phyloP scores from a whole-genome alignment of 192 early-diverging fungal species.

The Backusella mclennaniae region DNA sequence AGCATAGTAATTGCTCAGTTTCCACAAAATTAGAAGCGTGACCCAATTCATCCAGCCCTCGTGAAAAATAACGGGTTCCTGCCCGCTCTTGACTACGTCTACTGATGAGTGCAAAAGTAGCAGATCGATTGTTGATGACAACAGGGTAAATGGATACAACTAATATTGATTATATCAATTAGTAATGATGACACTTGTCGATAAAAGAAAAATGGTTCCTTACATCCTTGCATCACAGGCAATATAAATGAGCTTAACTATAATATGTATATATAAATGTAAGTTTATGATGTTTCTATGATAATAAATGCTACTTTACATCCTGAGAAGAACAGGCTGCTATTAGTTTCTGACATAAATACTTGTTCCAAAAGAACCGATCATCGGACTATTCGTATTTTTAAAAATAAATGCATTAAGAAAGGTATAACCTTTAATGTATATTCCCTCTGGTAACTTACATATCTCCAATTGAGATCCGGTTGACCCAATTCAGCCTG shows the following conservation, averaged over 20 bases:
- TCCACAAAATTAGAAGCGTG: conserved; percentile 97
- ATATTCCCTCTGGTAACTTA: background rate
- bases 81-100: conserved; percentile 78
- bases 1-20: conserved; percentile 88
- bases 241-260: conserved; percentile 80
- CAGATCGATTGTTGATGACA: conserved; percentile 59
- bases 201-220: conserved; percentile 18
- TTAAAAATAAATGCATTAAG: background rate
- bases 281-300: background rate
- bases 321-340: conserved; percentile 30
- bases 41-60: conserved; percentile 88
- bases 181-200: background rate
- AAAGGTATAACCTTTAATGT: background rate
- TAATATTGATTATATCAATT: conserved; percentile 19
- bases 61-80: conserved; percentile 91
- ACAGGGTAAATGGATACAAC: conserved; percentile 61
- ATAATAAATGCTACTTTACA: conserved; percentile 3
- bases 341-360: conserved; percentile 66
- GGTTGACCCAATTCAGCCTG: conserved; percentile 43
- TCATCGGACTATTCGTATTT: conserved; percentile 65
- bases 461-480: conserved; percentile 7
- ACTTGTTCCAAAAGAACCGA: conserved; percentile 90
- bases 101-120: conserved; percentile 81
- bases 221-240: conserved; percentile 91
- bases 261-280: background rate